These are phyloP conservation scores for Neurospora tetrasperma DNA, from an alignment of 495 filamentous ascomycete species.

Conservation along the genomic window DNA sequence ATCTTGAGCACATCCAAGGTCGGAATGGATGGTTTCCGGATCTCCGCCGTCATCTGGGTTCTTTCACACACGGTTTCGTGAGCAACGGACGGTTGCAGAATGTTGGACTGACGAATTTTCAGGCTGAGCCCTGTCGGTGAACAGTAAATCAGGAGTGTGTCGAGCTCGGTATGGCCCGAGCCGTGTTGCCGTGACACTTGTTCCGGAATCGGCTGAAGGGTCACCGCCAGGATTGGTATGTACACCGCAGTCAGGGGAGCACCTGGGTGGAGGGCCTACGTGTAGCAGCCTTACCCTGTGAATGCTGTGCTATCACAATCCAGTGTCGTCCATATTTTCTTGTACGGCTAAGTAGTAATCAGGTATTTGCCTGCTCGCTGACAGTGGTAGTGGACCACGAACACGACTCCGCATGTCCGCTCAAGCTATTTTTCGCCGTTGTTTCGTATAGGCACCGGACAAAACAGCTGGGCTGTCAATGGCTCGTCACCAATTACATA, in stretches of 20 bases:
- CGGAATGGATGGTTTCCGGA: not conserved
- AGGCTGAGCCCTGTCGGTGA: not conserved
- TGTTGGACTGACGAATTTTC: not conserved
- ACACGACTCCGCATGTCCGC: slow-evolving; percentile 6
- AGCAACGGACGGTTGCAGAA: not conserved
- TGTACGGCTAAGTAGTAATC: slow-evolving; percentile 8
- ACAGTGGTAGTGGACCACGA: not conserved
- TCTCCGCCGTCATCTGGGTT: not conserved
- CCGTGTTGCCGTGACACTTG: not conserved
- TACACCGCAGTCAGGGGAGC: slow-evolving; percentile 7
- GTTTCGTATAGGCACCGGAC: slow-evolving; percentile 1
- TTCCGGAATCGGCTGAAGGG: not conserved
- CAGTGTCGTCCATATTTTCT: slow-evolving; percentile 1
- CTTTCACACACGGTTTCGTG: not conserved
- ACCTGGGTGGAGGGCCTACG: not conserved
- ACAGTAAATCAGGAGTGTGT: not conserved
- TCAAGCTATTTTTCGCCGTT: slow-evolving; percentile 2
- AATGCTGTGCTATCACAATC: slow-evolving; percentile 3
- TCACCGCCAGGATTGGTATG: slow-evolving; percentile 6
- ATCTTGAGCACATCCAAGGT: not conserved
- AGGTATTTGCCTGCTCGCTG: slow-evolving; percentile 3
- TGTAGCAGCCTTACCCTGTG: slow-evolving; percentile 1
- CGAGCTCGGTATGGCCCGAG: slow-evolving; percentile 1
- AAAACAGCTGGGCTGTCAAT: slow-evolving; percentile 2
- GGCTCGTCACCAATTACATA: slow-evolving; percentile 6